phyloP scores from a whole-genome alignment of 1,284 basidiomycete genomes.

The Meira miltonrushii region DNA sequence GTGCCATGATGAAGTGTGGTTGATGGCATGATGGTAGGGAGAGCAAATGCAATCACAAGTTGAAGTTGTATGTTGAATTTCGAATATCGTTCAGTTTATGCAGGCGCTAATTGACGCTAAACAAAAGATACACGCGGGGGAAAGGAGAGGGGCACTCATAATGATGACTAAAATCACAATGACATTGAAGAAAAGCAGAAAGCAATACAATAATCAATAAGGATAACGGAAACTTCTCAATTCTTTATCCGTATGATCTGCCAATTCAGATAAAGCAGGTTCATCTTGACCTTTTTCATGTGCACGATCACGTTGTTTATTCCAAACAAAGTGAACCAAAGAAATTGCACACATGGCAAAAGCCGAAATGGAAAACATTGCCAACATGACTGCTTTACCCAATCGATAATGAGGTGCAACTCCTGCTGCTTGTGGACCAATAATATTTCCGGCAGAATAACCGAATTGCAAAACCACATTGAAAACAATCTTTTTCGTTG shows the following conservation, averaged over 20 bases:
- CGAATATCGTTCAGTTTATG: no score
- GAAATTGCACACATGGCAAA: conserved; percentile 23
- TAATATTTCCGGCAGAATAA: conserved; percentile 41
- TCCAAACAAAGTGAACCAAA: conserved; percentile 36
- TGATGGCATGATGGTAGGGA: no score
- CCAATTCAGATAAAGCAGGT: conserved; percentile 28
- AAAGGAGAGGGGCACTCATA: no score
- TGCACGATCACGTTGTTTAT: conserved; percentile 22
- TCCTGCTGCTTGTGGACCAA: conserved; percentile 44
- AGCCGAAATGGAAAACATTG: conserved; percentile 38
- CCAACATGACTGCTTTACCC: conserved; percentile 44
- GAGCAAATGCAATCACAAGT: no score
- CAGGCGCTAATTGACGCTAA: no score
- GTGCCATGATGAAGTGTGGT: no score
- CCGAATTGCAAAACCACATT: conserved; percentile 39
- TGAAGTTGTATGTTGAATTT: no score
- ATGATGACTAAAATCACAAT: no score
- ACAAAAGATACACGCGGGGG: no score
- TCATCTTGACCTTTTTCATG: conserved; percentile 8
- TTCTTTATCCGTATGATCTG: conserved; percentile 49
- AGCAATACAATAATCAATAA: conserved; percentile 21
- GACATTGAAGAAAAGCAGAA: background rate
- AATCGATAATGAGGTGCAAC: conserved; percentile 33
- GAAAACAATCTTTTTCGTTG: conserved; percentile 45
- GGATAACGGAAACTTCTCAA: conserved; percentile 46